Percentiles rank a stretch among this genome's conserved stretches.
phyloP scores from a whole-genome alignment of 2,329 filamentous ascomycete genomes.

The Monilinia fructigena region DNA sequence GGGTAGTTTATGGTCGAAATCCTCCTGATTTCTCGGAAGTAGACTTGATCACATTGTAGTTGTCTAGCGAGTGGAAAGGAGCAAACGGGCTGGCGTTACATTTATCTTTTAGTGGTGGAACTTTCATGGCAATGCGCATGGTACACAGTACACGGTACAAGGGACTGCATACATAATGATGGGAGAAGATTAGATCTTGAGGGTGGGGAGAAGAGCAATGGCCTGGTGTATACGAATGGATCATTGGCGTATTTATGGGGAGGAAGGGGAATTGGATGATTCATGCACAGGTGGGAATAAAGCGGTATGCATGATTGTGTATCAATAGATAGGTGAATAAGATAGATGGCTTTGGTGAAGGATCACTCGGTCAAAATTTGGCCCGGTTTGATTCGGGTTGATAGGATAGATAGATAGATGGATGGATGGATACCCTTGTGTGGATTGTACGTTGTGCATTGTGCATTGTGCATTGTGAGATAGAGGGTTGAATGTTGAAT shows the following conservation, averaged over 20 bases:
- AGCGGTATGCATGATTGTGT: neutral
- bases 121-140: neutral
- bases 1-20: constrained; percentile 79
- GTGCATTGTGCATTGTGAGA: too few species aligned
- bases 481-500: too few species aligned
- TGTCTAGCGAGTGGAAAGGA: neutral
- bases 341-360: neutral
- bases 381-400: too few species aligned
- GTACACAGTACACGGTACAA: neutral
- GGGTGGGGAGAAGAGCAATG: too few species aligned
- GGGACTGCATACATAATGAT: neutral
- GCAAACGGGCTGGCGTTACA: neutral
- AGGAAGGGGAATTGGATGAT: neutral
- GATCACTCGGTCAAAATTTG: too few species aligned
- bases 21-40: constrained; percentile 89
- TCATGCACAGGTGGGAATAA: neutral
- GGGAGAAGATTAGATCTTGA: neutral
- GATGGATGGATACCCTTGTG: too few species aligned
- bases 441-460: too few species aligned
- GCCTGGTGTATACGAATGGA: neutral
- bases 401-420: too few species aligned
- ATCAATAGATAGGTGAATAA: neutral
- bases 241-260: neutral
- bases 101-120: neutral
- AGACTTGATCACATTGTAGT: constrained; percentile 75